Evolutionary conservation across 768 basidiomycete genomes (phyloP), one percentile per base, ranked within the genome.

Genomic region (Calocybe cyanea): DNA sequence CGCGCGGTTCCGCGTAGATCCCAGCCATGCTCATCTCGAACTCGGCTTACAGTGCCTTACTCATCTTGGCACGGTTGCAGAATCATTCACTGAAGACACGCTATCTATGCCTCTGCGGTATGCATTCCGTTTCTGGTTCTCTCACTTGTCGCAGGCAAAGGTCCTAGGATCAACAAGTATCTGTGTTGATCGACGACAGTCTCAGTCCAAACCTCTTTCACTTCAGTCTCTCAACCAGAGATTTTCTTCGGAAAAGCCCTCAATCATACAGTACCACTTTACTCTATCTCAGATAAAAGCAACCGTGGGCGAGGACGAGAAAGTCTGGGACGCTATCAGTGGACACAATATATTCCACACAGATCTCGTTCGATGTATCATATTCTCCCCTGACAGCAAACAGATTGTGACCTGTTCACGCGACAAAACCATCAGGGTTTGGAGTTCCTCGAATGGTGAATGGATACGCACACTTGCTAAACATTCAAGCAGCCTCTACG

Each of bases 361-460:
- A 28, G 25, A 28, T 6, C 11, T 6, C 11, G 25, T 28, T 11
- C 5, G 6, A 6, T 28, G 25, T 28, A 5, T 28, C 6, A 11
- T 11, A 28, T 28, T 39, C 14, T 39, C 38, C 9, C 23, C 38
- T 8, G 38, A 39, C 38, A 23, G 38, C 11, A 24, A 14, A 15
- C 23, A 15, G 5, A 8, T 39, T n/a, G 5, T 39, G 8, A 23
- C 38, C 1, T 20, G 38, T 2, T 39, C 23, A 7, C 4, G 13
- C 15, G 38, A 39, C 8, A 39, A 24, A 23, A 39, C 13, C 9
- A 17, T 39, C 25, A 11, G 38, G n/a, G 11, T 39, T 3, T 39
- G 57, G 7, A 57, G 70, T 8, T 28, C 25, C 11, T 6, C 6
- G 25, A 11, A 28, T 11, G 25, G 25, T 28, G 6, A 11, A 11